These are phyloP conservation scores for Adansonia grandidieri DNA, from an alignment of 441 rosid species.

Conservation along the genomic window DNA sequence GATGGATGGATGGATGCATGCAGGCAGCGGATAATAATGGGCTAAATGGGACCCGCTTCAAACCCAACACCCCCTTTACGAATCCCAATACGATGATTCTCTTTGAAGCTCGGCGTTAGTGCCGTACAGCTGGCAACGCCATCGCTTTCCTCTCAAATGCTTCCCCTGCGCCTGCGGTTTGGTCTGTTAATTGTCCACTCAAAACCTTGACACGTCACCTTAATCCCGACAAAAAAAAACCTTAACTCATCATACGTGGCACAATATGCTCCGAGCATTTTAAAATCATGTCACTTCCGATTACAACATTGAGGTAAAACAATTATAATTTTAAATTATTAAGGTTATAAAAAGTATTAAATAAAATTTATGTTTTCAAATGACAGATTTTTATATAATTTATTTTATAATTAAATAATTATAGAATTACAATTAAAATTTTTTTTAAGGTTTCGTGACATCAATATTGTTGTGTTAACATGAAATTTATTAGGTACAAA, in stretches of 20 bases:
- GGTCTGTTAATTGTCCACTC: constrained; percentile 12
- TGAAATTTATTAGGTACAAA: not conserved
- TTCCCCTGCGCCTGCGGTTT: constrained; percentile 6
- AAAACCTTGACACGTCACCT: constrained; percentile 28
- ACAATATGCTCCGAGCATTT: not conserved
- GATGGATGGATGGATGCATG: not conserved
- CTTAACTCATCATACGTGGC: constrained; percentile 18
- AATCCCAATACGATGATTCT: constrained; percentile 45
- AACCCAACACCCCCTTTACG: constrained; percentile 12
- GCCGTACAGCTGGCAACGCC: constrained; percentile 51
- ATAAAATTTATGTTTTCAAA: no score
- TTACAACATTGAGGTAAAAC: no score
- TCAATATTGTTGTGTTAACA: not conserved
- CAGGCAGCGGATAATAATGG: constrained; percentile 37
- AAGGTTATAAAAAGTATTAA: no score
- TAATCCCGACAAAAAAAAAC: constrained; percentile 29
- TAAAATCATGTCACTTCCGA: no score
- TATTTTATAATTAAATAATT: no score
- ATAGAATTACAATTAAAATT: no score
- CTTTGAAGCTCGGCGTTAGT: constrained; percentile 45
- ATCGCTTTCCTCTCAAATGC: not conserved
- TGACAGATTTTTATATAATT: no score
- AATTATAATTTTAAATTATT: no score
- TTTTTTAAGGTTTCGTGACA: not conserved
- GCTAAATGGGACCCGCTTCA: constrained; percentile 7